Evolutionary conservation across 1,139 yeast species (phyloP), one percentile per base, ranked within the genome.

Genomic region (Magnusiomyces fungicola): DNA sequence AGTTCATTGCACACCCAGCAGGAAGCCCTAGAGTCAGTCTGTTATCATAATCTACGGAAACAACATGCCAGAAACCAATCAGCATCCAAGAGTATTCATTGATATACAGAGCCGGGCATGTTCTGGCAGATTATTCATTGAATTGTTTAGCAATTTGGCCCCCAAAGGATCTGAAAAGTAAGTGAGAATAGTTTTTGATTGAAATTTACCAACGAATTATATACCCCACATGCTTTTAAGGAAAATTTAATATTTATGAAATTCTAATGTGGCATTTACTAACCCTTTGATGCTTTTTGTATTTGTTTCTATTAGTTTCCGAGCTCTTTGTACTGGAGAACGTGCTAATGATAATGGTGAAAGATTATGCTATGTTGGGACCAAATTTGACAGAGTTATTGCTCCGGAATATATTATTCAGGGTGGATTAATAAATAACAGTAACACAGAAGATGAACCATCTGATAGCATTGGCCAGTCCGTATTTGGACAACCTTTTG

Each of bases 331-430:
- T 27, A 54, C 66, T n/a, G 65, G 65, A 22, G 64, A 62, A 24
- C 53, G 54, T 10, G 56, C 53, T 2, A 43, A 43, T 5, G 43
- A 40, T 10, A 46, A 51, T 22, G 61, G 59, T 12, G 52, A 52
- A 7, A 30, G 50, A 4, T 56, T 70, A 30, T 60, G 69, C 2
- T 88, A 84, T 25, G 14, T 21, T 24, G 46, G 46, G n/a, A 33
- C 46, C 2, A 16, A 4, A n/a, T 33, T 43, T 33, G 29, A 33
- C 58, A 70, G 92, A 50, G 79, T 85, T 0, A 74, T 87, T 42
- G 84, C 81, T 55, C 66, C 66, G 1, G 88, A 83, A 62, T 88
- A 85, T 60, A 76, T 86, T 66, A 69, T 87, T n/a, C 95, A 86
- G 61, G 84, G 83, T 3, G 96, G 95, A 36, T 92, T 83, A 59